Evolutionary conservation across 2,329 filamentous ascomycete species (phyloP).

Genomic region (Sporothrix globosa): DNA sequence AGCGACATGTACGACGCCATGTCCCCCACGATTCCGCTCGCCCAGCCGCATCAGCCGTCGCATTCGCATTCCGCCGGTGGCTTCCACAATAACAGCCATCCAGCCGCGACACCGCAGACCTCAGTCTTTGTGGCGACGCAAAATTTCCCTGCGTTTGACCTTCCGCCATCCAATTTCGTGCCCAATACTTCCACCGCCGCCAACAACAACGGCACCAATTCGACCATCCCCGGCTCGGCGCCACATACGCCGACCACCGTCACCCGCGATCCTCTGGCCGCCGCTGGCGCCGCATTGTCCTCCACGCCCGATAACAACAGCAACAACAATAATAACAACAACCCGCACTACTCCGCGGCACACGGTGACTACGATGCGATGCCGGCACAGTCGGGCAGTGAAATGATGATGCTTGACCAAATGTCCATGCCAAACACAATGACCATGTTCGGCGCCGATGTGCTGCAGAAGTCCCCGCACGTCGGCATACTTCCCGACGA

Average conservation of each 20-base stretch:
- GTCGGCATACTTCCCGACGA: conserved; percentile 83
- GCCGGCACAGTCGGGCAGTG: conserved; percentile 50
- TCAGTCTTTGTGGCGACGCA: conserved; percentile 61
- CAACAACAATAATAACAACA: too few relatives aligned
- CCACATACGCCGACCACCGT: not conserved
- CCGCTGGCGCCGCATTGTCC: not conserved
- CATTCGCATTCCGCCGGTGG: conserved; percentile 36
- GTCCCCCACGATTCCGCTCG: conserved; percentile 52
- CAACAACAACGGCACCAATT: conserved; percentile 16
- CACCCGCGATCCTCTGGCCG: not conserved
- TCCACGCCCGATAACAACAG: not conserved
- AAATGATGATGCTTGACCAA: conserved; percentile 65
- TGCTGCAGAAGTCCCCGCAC: conserved; percentile 81
- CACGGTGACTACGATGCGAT: conserved; percentile 54
- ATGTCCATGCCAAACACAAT: conserved; percentile 70
- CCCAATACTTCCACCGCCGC: conserved; percentile 44
- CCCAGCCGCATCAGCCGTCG: conserved; percentile 43
- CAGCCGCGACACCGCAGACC: conserved; percentile 50
- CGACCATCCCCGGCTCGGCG: not conserved
- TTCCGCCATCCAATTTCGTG: conserved; percentile 63
- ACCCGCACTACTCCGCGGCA: conserved; percentile 44
- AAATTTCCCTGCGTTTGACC: conserved; percentile 64
- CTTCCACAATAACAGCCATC: conserved; percentile 52
- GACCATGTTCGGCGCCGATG: conserved; percentile 84
- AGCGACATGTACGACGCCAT: conserved; percentile 56